These are phyloP conservation scores for Microdochium trichocladiopsis DNA, from an alignment of 2,329 filamentous ascomycete species.

Conservation along the genomic window DNA sequence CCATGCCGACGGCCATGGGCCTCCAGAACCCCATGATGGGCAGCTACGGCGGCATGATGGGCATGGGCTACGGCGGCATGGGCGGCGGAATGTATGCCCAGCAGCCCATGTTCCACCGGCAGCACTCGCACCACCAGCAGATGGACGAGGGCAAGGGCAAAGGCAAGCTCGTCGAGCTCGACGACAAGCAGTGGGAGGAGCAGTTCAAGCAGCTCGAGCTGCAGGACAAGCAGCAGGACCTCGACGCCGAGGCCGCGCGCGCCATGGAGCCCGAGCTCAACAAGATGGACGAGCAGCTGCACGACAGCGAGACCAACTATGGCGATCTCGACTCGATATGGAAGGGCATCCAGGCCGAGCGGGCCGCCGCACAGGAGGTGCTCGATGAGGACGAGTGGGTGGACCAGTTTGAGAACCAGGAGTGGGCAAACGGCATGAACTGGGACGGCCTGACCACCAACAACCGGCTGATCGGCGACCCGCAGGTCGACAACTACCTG, in stretches of 20 bases:
- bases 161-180: conserved; percentile 87
- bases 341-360: conserved; percentile 74
- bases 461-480: conserved; percentile 50
- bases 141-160: conserved; percentile 64
- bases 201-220: conserved; percentile 76
- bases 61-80: conserved; percentile 40
- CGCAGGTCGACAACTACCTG: conserved; percentile 79
- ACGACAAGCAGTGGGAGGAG: conserved; percentile 92
- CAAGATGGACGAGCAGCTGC: conserved; percentile 63
- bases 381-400: conserved; percentile 56
- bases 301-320: conserved; percentile 66
- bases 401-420: conserved; percentile 67
- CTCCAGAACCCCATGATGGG: conserved; percentile 57
- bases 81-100: conserved; percentile 51
- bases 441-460: conserved; percentile 46
- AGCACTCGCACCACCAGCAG: conserved; percentile 35
- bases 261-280: conserved; percentile 83
- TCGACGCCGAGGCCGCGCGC: conserved; percentile 49
- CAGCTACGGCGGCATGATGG: conserved; percentile 22
- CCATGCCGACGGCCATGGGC: conserved; percentile 49
- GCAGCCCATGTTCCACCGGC: conserved; percentile 45
- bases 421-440: conserved; percentile 67
- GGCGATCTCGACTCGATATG: conserved; percentile 88
- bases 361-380: conserved; percentile 59
- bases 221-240: conserved; percentile 37